Evolutionary conservation across 306 rosid species (phyloP).

Genomic region (Lathyrus oleraceus): DNA sequence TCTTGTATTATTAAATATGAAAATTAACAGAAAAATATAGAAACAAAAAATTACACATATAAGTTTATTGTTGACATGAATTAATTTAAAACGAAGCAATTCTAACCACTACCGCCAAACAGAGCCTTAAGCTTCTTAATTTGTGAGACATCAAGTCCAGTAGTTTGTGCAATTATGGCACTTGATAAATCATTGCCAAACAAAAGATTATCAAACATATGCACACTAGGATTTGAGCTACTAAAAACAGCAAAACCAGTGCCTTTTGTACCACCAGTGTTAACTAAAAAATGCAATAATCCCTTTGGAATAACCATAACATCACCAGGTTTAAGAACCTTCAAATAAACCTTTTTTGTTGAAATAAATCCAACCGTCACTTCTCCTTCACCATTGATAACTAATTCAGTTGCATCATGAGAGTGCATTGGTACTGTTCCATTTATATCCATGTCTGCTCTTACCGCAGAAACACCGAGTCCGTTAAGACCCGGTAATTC

Average conservation of each 20-base stretch:
- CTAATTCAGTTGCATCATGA: neutral
- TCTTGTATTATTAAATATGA: neutral
- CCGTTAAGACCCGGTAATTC: neutral
- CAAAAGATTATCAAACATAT: neutral
- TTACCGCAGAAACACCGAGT: neutral
- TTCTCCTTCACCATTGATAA: neutral
- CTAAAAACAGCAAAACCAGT: neutral
- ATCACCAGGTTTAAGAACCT: neutral
- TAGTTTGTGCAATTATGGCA: neutral
- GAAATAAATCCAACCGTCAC: neutral
- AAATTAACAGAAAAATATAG: neutral
- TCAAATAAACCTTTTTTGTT: neutral
- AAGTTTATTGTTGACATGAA: neutral
- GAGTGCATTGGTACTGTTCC: neutral
- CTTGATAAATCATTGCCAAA: neutral
- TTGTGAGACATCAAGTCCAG: neutral
- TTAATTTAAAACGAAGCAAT: neutral
- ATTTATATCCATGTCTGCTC: neutral
- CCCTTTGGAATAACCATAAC: neutral
- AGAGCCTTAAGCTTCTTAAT: neutral
- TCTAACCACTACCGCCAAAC: neutral
- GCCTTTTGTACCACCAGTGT: neutral
- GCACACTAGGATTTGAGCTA: neutral
- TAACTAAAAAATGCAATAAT: neutral
- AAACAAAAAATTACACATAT: neutral